Evolutionary conservation across 139 green algal species (phyloP).

Genomic region (Ettlia oleoabundans): DNA sequence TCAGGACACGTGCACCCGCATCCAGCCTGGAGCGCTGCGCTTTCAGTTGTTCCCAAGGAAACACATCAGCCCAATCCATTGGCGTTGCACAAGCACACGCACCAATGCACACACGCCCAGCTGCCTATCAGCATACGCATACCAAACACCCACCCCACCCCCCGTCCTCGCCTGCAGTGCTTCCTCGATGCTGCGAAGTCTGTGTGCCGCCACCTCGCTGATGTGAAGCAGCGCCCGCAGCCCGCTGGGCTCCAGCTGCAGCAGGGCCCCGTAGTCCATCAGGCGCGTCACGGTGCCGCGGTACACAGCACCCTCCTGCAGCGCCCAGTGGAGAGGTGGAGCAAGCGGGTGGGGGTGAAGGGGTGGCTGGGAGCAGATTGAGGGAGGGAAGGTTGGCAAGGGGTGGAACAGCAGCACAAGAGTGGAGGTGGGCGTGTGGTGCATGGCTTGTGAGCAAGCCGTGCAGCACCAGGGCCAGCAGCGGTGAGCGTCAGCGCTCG

Average conservation of each 20-base stretch:
- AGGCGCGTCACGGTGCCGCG: slow-evolving; percentile 46
- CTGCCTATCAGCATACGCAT: no score
- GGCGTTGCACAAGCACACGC: no score
- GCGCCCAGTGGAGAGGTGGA: no score
- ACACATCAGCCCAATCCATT: no score
- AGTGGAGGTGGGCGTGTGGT: neutral
- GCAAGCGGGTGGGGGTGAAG: neutral
- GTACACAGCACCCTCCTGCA: slow-evolving; percentile 45
- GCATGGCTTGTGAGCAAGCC: no score
- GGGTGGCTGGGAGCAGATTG: neutral
- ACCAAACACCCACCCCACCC: no score
- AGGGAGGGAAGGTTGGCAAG: neutral
- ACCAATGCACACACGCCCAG: no score
- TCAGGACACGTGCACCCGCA: no score
- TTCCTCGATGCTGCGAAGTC: slow-evolving; percentile 52
- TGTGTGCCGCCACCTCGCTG: slow-evolving; percentile 47
- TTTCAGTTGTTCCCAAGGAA: no score
- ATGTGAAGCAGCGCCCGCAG: slow-evolving; percentile 66
- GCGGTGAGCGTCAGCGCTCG: neutral
- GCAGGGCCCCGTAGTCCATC: slow-evolving; percentile 64
- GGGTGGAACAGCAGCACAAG: neutral
- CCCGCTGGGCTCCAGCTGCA: slow-evolving; percentile 45
- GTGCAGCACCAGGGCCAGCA: neutral
- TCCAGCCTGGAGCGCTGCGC: no score
- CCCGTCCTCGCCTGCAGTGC: no score